Evolutionary conservation across 768 basidiomycete genomes (phyloP).

Genomic region (Agrocybe pediades): DNA sequence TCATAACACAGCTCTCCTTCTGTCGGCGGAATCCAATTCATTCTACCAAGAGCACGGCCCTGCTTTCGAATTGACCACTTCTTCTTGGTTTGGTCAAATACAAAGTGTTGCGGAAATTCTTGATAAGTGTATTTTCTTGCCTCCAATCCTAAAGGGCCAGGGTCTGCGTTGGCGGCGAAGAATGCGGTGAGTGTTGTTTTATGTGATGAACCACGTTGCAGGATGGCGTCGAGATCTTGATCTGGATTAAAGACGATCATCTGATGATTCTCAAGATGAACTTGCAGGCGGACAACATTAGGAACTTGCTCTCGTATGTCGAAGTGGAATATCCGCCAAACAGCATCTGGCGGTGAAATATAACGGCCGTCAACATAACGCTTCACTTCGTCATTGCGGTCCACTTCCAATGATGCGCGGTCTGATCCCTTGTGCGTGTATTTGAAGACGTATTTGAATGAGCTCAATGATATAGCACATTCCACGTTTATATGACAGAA

Average conservation of each 20-base stretch:
- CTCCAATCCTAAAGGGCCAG: slow-evolving; percentile 12
- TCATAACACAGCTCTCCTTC: slow-evolving; percentile 41
- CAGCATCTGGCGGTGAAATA: slow-evolving; percentile 31
- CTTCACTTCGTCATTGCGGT: slow-evolving; percentile 38
- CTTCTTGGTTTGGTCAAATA: slow-evolving; percentile 3
- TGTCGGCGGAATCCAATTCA: slow-evolving; percentile 39
- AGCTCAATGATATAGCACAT: slow-evolving; percentile 30
- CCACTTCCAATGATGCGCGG: slow-evolving; percentile 15
- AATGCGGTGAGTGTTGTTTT: slow-evolving; percentile 12
- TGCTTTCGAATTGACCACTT: slow-evolving; percentile 30
- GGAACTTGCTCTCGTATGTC: slow-evolving; percentile 35
- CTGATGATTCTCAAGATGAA: slow-evolving; percentile 45
- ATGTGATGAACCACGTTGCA: not conserved
- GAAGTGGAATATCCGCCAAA: slow-evolving; percentile 35
- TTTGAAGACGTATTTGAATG: slow-evolving; percentile 48
- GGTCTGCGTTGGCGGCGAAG: slow-evolving; percentile 32
- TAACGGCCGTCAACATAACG: slow-evolving; percentile 39
- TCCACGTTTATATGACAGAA: slow-evolving; percentile 52
- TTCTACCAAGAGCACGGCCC: slow-evolving; percentile 38
- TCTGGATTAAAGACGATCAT: slow-evolving; percentile 32
- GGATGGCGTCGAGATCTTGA: slow-evolving; percentile 24
- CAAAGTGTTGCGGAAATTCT: slow-evolving; percentile 32
- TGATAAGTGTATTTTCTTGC: slow-evolving; percentile 30
- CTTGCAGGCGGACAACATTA: slow-evolving; percentile 38
- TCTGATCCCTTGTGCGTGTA: slow-evolving; percentile 47